Evolutionary conservation across 352 stramenopile species (phyloP).

Genomic region (Aphanomyces invadans): DNA sequence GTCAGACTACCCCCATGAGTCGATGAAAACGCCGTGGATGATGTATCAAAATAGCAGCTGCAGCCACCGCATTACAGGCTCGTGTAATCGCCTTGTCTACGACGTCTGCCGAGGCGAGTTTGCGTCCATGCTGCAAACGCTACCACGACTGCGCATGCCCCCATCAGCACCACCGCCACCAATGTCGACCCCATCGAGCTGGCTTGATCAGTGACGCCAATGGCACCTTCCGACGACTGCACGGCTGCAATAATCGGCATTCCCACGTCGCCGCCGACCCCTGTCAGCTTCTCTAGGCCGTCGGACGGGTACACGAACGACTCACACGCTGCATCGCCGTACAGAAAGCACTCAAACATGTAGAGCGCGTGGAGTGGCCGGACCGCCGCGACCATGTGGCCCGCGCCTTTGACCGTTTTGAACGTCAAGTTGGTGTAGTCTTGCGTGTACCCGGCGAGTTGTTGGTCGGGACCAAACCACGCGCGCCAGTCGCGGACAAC

Average conservation of each 20-base stretch:
- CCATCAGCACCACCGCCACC: too few species aligned
- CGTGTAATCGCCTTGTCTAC: too few species aligned
- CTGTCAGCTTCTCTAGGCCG: slow-evolving; percentile 30
- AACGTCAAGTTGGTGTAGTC: slow-evolving; percentile 83
- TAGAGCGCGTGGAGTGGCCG: slow-evolving; percentile 23
- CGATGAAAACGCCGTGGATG: too few species aligned
- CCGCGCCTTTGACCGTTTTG: slow-evolving; percentile 87
- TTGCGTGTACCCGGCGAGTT: slow-evolving; percentile 83
- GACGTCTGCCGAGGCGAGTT: too few species aligned
- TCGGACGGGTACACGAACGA: slow-evolving; percentile 46
- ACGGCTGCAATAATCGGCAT: neutral
- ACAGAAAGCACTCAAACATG: slow-evolving; percentile 26
- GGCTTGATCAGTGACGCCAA: too few species aligned
- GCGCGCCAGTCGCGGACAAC: slow-evolving; percentile 54
- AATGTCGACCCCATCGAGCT: too few species aligned
- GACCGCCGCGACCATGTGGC: slow-evolving; percentile 74
- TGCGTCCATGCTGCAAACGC: too few species aligned
- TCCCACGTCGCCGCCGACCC: neutral
- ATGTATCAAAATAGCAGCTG: too few species aligned
- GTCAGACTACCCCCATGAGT: too few species aligned
- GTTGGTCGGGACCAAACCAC: slow-evolving; percentile 64
- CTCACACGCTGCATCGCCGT: slow-evolving; percentile 32
- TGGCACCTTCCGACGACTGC: too few species aligned
- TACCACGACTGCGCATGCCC: too few species aligned
- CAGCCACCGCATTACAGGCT: too few species aligned